Base-by-base conservation (phyloP, 441 rosid species). In the Populus hybrid region DNA sequence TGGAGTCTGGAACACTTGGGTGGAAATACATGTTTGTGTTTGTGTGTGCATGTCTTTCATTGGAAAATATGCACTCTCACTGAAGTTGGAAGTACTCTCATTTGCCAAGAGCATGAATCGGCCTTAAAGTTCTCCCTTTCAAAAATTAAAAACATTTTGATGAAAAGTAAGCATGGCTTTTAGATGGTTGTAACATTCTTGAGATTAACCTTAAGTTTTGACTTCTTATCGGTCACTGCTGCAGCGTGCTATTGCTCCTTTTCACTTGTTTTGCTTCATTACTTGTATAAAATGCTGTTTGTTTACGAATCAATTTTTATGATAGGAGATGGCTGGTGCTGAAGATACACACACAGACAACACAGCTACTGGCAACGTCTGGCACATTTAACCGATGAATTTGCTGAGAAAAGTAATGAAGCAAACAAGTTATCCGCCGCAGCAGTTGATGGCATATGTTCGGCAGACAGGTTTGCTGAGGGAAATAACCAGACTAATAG, bases 401-500 rank as follows among this genome's bases (percentile, higher is more conserved):
- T 59, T 36, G 61, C 71, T 69, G 28, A 71, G 38, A 83, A 83
- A 76, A 75, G 28, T 70, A 71, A 68, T 65, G 40, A 34, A 83
- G 36, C 61, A 42, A 67, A 67, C 30, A 65, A 61, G 28, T 23
- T 21, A 3, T 0, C 66, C 16, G 19, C 59, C 0, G 53, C 78
- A 12, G 73, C 23, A 21, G 50, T 10, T 24, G 74, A 21, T 38
- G 28, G 71, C 69, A 32, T 30, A 67, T 66, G 69, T 76, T 74
- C 26, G 73, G 34, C 68, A 23, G 21, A 21, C 14, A 38, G 63
- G n/a, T 36, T 59, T 36, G 66, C 71, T 72, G 53, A 73, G 42
- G 42, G 85, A 83, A 78, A 82, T 70, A 73, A 65, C 69, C 61
- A 53, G 85, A 38, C 61, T 65, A 64, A 59, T n/a, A 59, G 38